A percentile compares a stretch with the other conserved stretches of the same genome.
Conservation (phyloP, 2,329 filamentous ascomycete species). For the Fusarium sambucinum region DNA sequence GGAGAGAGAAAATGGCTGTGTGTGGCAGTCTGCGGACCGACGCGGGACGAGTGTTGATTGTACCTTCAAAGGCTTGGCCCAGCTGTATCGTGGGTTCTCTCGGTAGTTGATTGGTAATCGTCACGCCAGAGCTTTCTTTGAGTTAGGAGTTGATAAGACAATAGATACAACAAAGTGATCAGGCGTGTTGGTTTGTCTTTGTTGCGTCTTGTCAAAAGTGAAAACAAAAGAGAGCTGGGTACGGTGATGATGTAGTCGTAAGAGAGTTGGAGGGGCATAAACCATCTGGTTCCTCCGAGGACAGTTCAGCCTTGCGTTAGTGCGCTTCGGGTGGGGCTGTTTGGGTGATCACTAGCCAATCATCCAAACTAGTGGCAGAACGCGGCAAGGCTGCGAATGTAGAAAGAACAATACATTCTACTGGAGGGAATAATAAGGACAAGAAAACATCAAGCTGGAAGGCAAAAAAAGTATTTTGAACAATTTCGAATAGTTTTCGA, state of each 20-base stretch:
- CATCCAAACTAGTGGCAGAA: background rate
- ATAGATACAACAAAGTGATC: too few species aligned
- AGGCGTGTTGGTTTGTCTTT: too few species aligned
- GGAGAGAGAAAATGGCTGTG: background rate
- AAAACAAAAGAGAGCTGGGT: conserved; percentile 14
- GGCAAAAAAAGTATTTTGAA: too few species aligned
- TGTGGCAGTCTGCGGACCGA: conserved; percentile 7
- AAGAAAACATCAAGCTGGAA: background rate
- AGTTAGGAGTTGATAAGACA: background rate
- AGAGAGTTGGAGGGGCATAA: conserved; percentile 45
- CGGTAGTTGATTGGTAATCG: background rate
- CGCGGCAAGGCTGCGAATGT: conserved; percentile 25
- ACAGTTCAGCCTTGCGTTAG: conserved; percentile 40
- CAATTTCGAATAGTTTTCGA: background rate
- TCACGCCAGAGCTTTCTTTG: background rate
- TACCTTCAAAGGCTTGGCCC: conserved; percentile 28
- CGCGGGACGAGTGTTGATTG: conserved; percentile 29
- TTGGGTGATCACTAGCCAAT: conserved; percentile 6
- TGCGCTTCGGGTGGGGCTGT: conserved; percentile 3
- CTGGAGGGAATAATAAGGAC: background rate
- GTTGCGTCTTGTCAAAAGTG: background rate
- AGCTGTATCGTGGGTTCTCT: conserved; percentile 4
- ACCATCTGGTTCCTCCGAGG: conserved; percentile 30
- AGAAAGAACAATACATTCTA: background rate
- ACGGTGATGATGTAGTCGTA: conserved; percentile 35